phyloP scores from a whole-genome alignment of 495 filamentous ascomycete genomes.

The Aspergillus incahuasiensis region DNA sequence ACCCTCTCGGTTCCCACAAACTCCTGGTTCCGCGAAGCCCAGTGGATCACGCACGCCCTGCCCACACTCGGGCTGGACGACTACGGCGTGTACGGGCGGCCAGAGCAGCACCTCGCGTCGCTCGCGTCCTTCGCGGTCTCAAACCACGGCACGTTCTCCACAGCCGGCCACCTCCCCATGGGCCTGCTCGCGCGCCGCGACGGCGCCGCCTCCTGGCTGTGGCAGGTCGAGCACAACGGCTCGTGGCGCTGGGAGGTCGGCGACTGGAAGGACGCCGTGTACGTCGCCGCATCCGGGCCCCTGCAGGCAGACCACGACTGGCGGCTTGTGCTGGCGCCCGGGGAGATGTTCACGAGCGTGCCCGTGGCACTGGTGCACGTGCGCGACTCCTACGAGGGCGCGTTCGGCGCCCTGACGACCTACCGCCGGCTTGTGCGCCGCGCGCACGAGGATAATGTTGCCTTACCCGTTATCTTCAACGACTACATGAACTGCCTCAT shows the following conservation, averaged over 20 bases:
- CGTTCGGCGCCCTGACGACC: conserved; percentile 17
- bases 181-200: conserved; percentile 12
- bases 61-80: conserved; percentile 20
- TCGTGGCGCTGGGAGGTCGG: conserved; percentile 27
- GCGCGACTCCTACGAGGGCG: conserved; percentile 7
- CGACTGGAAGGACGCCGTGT: conserved; percentile 21
- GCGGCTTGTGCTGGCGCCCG: conserved; percentile 10
- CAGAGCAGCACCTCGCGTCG: conserved; percentile 12
- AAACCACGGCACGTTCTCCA: conserved; percentile 20
- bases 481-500: conserved; percentile 31
- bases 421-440: conserved; percentile 20
- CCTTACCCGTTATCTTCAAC: conserved; percentile 23
- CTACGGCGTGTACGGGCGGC: conserved; percentile 16
- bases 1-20: conserved; percentile 15
- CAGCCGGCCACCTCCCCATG: conserved; percentile 18
- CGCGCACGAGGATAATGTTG: conserved; percentile 14
- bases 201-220: conserved; percentile 20
- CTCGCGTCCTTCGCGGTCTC: conserved; percentile 13
- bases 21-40: conserved; percentile 26
- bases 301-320: conserved; percentile 17
- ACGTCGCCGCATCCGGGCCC: conserved; percentile 19
- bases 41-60: conserved; percentile 18
- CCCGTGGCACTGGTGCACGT: conserved; percentile 17
- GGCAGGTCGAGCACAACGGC: conserved; percentile 27
- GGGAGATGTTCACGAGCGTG: conserved; percentile 13